These are phyloP conservation scores for Epichloe sylvatica DNA, from an alignment of 2,329 filamentous ascomycete species.

Conservation along the genomic window DNA sequence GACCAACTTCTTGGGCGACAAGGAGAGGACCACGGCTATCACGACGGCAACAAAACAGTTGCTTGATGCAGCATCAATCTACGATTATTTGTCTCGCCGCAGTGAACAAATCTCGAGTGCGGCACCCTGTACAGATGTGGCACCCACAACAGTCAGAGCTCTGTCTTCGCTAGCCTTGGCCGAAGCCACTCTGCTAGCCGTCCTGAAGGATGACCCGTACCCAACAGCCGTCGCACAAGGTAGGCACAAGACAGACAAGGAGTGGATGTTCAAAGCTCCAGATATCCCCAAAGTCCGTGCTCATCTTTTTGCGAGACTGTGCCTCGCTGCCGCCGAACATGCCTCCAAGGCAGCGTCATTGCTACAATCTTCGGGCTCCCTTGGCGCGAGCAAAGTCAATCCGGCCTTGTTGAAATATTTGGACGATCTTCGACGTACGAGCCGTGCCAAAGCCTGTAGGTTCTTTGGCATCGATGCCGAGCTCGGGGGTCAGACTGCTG, in stretches of 20 bases:
- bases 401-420: conserved; percentile 58
- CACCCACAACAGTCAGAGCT: conserved; percentile 37
- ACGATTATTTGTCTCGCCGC: conserved; percentile 53
- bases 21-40: conserved; percentile 57
- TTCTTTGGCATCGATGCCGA: conserved; percentile 90
- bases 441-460: conserved; percentile 72
- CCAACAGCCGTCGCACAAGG: conserved; percentile 68
- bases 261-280: conserved; percentile 93
- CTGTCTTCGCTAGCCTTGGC: conserved; percentile 59
- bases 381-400: conserved; percentile 38
- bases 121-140: conserved; percentile 39
- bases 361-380: conserved; percentile 24
- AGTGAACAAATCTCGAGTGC: conserved; percentile 28
- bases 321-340: conserved; percentile 77
- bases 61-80: conserved; percentile 64
- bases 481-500: conserved; percentile 67
- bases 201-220: conserved; percentile 90
- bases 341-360: conserved; percentile 55
- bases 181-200: conserved; percentile 78
- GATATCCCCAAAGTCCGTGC: conserved; percentile 80
- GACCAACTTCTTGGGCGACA: conserved; percentile 42
- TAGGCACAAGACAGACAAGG: conserved; percentile 68
- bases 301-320: conserved; percentile 75
- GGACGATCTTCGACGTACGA: conserved; percentile 58
- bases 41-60: conserved; percentile 63